phyloP scores from a whole-genome alignment of 306 rosid genomes.

The Vicia faba region DNA sequence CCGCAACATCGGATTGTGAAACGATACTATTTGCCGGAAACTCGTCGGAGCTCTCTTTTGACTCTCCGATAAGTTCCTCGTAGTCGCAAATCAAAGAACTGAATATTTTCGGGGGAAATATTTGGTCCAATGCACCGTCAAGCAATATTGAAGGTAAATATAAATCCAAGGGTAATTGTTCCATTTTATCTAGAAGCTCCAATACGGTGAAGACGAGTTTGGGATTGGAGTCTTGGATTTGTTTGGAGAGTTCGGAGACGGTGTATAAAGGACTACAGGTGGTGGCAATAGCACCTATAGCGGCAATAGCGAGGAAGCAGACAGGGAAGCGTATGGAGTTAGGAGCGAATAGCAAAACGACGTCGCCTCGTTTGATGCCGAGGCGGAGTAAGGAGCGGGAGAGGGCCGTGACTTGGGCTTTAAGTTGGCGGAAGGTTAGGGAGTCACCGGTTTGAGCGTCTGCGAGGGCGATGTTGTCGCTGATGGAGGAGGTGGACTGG shows the following conservation, averaged over 20 bases:
- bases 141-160: slow-evolving; percentile 39
- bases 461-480: slow-evolving; percentile 39
- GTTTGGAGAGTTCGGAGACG: slow-evolving; percentile 36
- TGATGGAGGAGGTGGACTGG: slow-evolving; percentile 36
- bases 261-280: slow-evolving; percentile 41
- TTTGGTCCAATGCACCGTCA: background rate
- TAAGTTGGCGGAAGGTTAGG: slow-evolving; percentile 48
- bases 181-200: slow-evolving; percentile 31
- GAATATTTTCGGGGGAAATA: background rate
- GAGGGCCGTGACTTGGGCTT: slow-evolving; percentile 37
- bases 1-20: slow-evolving; percentile 47
- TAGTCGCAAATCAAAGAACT: slow-evolving; percentile 26
- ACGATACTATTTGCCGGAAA: slow-evolving; percentile 8
- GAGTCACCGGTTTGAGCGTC: slow-evolving; percentile 42
- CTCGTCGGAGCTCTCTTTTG: background rate
- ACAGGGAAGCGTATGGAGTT: slow-evolving; percentile 25
- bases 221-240: slow-evolving; percentile 46
- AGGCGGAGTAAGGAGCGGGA: slow-evolving; percentile 31
- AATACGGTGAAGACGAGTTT: slow-evolving; percentile 42
- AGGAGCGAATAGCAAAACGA: slow-evolving; percentile 43
- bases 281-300: slow-evolving; percentile 41
- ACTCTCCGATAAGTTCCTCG: slow-evolving; percentile 37
- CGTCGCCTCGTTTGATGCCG: slow-evolving; percentile 35
- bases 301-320: slow-evolving; percentile 24
- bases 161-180: slow-evolving; percentile 27